Evolutionary conservation across 73 alveolate species (phyloP), one percentile per base, ranked within the genome.

Genomic region (Paramecium octaurelia): DNA sequence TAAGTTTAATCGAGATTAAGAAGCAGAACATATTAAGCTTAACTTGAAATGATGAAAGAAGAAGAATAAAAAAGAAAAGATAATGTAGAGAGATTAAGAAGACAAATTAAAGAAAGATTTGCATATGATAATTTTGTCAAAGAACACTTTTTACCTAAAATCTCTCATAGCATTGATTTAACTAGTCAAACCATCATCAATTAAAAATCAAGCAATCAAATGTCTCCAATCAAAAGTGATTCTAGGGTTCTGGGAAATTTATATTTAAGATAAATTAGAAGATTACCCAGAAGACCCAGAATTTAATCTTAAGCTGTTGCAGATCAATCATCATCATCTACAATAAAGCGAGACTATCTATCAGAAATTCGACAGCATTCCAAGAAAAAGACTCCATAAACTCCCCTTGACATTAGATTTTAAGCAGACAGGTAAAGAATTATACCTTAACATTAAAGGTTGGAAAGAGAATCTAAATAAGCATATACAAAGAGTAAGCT

Each of bases 281-380:
- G 27, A 64, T 64, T 64, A 64, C 84, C 84, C 3, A 64, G 29
- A 64, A 64, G 84, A 64, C 46, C 84, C 12, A 64, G 84, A 64
- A 34, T 64, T 31, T 8, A 64, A 24, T 64, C 84, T 8, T 64
- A 64, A 2, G 31, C 6, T 54, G 69, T 8, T 0, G 84, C 21
- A 23, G 84, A 64, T 9, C 12, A 64, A 64, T 64, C 84, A 27
- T 64, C 84, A 64, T 64, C 84, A 64, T 31, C 84, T 11, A 64
- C 84, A 14, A 6, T 64, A 64, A 27, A 64, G 29, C 7, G 46
- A 34, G 84, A 64, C 12, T 64, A 64, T 64, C 9, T 64, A 34
- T 4, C 84, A 14, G 84, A 64, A 24, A 64, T 64, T 27, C 24
- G 84, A 64, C 12, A 27, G 12, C 12, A 14, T 31, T 64, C 84